Percentiles rank a stretch among this genome's conserved stretches.
phyloP scores from a whole-genome alignment of 192 early-diverging fungal species.

The Backusella sp. region DNA sequence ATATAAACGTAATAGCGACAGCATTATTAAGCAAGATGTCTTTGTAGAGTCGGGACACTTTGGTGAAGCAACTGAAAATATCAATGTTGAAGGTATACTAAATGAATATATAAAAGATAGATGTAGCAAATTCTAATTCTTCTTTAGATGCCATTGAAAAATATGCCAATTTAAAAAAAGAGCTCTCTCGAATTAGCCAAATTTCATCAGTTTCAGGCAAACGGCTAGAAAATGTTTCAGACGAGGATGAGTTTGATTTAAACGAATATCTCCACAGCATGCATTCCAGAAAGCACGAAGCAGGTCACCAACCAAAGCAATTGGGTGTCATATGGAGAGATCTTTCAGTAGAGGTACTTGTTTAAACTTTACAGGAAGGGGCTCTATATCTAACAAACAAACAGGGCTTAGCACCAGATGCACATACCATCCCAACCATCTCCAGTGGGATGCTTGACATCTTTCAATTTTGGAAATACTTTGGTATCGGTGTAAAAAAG shows the following conservation, averaged over 20 bases:
- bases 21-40: background rate
- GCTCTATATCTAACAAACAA: background rate
- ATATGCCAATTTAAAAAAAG: slow-evolving; percentile 20
- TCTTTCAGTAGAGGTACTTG: slow-evolving; percentile 20
- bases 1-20: background rate
- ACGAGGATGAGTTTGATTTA: slow-evolving; percentile 24
- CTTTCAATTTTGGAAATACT: background rate
- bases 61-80: background rate
- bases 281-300: background rate
- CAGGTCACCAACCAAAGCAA: slow-evolving; percentile 11
- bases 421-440: slow-evolving; percentile 22
- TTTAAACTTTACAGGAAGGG: too few relatives aligned
- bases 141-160: slow-evolving; percentile 22
- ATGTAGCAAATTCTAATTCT: background rate
- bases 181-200: slow-evolving; percentile 25
- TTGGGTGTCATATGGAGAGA: slow-evolving; percentile 30
- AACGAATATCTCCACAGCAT: slow-evolving; percentile 19
- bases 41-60: background rate
- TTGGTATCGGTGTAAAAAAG: slow-evolving; percentile 17
- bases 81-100: background rate
- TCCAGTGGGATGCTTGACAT: background rate
- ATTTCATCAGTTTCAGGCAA: slow-evolving; percentile 7
- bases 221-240: slow-evolving; percentile 13
- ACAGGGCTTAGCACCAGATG: slow-evolving; percentile 28
- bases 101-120: background rate